These are phyloP conservation scores for Penicillium antarcticum DNA, from an alignment of 495 filamentous ascomycete genomes.

Conservation along the genomic window DNA sequence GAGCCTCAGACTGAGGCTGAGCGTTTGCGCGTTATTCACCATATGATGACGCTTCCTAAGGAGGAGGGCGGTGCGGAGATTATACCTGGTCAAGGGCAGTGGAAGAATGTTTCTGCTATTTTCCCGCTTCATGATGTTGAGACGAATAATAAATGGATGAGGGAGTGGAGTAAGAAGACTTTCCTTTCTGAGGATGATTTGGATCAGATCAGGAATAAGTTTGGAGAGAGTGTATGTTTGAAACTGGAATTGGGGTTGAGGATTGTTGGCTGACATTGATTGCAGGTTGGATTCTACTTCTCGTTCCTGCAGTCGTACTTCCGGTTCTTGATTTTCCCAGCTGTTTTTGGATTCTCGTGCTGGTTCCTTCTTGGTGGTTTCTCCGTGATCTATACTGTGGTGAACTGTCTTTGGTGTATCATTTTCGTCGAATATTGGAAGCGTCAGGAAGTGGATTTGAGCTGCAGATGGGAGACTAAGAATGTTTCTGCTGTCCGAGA, in stretches of 20 bases:
- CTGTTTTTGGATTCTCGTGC: slow-evolving; percentile 73
- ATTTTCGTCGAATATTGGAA: slow-evolving; percentile 97
- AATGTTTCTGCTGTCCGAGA: slow-evolving; percentile 79
- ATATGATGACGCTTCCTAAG: slow-evolving; percentile 77
- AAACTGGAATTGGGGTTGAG: neutral
- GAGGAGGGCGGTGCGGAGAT: slow-evolving; percentile 89
- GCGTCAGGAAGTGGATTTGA: slow-evolving; percentile 85
- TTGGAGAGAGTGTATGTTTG: slow-evolving; percentile 74
- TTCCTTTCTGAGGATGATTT: slow-evolving; percentile 74
- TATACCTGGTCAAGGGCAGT: slow-evolving; percentile 74
- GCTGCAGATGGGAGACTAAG: slow-evolving; percentile 87
- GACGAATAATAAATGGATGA: slow-evolving; percentile 90
- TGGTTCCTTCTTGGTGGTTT: slow-evolving; percentile 83
- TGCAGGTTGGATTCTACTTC: slow-evolving; percentile 86
- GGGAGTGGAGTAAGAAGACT: slow-evolving; percentile 80
- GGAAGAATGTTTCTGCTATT: slow-evolving; percentile 79
- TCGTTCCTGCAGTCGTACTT: slow-evolving; percentile 95
- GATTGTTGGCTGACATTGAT: neutral
- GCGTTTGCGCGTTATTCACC: slow-evolving; percentile 76
- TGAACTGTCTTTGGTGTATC: slow-evolving; percentile 83
- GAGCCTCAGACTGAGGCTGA: slow-evolving; percentile 82
- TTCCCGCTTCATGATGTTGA: slow-evolving; percentile 86
- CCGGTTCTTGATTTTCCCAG: slow-evolving; percentile 78
- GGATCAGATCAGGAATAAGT: slow-evolving; percentile 77
- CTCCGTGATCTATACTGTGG: slow-evolving; percentile 77